A percentile compares a stretch with the other conserved stretches of the same genome.
Evolutionary conservation across 306 rosid genomes (phyloP).

Genomic region (Medicago lupulina): DNA sequence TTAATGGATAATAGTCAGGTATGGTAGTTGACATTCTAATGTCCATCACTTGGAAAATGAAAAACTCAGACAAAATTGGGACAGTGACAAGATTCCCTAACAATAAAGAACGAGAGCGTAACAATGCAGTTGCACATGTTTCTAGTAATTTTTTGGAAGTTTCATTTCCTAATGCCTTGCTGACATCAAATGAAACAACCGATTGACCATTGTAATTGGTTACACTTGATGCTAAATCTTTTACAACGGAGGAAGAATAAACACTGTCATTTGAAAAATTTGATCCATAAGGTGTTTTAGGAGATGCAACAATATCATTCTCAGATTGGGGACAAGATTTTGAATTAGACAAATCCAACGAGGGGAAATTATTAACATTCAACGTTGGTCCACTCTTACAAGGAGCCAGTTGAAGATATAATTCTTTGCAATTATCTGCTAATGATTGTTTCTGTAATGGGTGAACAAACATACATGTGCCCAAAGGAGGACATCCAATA

Average conservation of each 20-base stretch:
- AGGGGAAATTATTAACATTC: constrained; percentile 42
- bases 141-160: constrained; percentile 60
- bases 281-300: constrained; percentile 73
- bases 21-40: constrained; percentile 50
- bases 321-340: constrained; percentile 46
- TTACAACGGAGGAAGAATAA: constrained; percentile 53
- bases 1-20: constrained; percentile 42
- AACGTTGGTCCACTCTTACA: constrained; percentile 45
- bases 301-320: constrained; percentile 62
- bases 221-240: constrained; percentile 46
- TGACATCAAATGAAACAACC: constrained; percentile 54
- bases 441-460: constrained; percentile 48
- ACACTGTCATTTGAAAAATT: constrained; percentile 47
- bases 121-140: constrained; percentile 56
- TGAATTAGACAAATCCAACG: constrained; percentile 41
- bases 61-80: constrained; percentile 65
- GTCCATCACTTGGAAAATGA: constrained; percentile 61
- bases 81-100: constrained; percentile 70
- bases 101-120: constrained; percentile 67
- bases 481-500: constrained; percentile 74
- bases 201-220: constrained; percentile 48
- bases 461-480: constrained; percentile 61
- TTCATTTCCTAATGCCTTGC: constrained; percentile 59
- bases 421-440: constrained; percentile 64
- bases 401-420: constrained; percentile 65